A percentile compares a stretch with the other conserved stretches of the same genome.
Evolutionary conservation across 495 filamentous ascomycete species (phyloP).

Genomic region (Platismatia glauca): DNA sequence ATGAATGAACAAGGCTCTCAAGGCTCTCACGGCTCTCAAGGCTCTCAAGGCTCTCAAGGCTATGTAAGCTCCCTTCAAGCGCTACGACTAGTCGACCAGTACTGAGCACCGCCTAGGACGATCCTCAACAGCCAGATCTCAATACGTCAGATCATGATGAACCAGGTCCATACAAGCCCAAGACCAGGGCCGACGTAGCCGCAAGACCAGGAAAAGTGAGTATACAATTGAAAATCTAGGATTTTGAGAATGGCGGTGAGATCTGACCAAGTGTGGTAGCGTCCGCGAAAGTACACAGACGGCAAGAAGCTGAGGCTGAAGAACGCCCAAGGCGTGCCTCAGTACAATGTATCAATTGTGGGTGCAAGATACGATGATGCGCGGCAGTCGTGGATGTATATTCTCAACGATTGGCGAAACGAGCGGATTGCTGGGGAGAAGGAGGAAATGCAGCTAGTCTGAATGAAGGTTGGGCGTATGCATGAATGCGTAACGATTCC

Average conservation of each 20-base stretch:
- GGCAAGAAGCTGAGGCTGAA: slow-evolving; percentile 14
- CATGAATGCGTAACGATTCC: neutral
- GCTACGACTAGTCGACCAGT: neutral
- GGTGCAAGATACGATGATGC: slow-evolving; percentile 10
- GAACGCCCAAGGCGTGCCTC: slow-evolving; percentile 8
- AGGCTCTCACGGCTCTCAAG: neutral
- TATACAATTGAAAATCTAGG: no score
- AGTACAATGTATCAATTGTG: slow-evolving; percentile 12
- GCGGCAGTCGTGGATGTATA: slow-evolving; percentile 18
- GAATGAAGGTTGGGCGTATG: neutral
- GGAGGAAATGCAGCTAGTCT: slow-evolving; percentile 8
- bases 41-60: slow-evolving; percentile 5
- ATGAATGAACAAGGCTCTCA: slow-evolving; percentile 4
- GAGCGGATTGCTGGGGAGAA: neutral
- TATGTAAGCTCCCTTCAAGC: neutral
- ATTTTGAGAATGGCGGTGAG: no score
- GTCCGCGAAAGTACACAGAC: slow-evolving; percentile 6
- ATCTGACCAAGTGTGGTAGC: neutral
- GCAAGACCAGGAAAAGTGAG: no score
- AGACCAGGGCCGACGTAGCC: slow-evolving; percentile 17
- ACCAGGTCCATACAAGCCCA: slow-evolving; percentile 6
- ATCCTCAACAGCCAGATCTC: no score
- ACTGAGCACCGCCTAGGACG: neutral
- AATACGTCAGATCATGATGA: neutral
- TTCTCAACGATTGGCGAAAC: slow-evolving; percentile 4